Base-by-base conservation (phyloP, 805 yeast genomes). In the Lipomyces oligophaga region DNA sequence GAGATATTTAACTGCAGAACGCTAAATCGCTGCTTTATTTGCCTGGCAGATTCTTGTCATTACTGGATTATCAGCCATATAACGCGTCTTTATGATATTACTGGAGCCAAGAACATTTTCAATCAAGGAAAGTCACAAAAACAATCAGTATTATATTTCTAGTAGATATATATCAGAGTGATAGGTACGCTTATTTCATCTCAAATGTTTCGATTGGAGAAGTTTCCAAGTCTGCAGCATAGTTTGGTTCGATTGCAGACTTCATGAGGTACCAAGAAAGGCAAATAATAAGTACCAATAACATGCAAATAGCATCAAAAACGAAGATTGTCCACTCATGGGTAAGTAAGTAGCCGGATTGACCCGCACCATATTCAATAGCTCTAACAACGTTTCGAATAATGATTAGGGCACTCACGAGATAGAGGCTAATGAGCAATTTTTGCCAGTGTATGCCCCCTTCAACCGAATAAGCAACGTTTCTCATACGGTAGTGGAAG, bases 401-500 rank as follows among this genome's bases (percentile, higher is more conserved):
- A 15, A 34, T 26, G 34, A 45, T 40, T 3, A 40, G 26, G 5
- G 25, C 20, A 7, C 37, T 27, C 22, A 37, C 22, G 8, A 13
- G 26, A 26, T 40, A 45, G 16, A 45, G 33, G 8, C 15, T 26
- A 35, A 3, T 15, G 21, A 44, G 30, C 10, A 25, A 10, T 4
- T 16, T 5, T 11, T 26, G 34, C 43, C 43, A 38, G 11, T 41
- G 38, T 13, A 32, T 22, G 13, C 16, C 33, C 16, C 22, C 10
- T 15, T 15, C 15, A n/a, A 8, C 25, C 3, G 13, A 13, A 13
- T 6, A 16, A 4, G 38, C 25, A 4, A 16, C n/a, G 19, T 7
- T 10, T 8, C 20, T 19, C 19, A 44, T 8, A 15, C 48, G 41
- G 4, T 11, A 15, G 52, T 36, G 32, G 48, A 63, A 57, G 20